These are phyloP conservation scores for Cryptococcus sp. DNA, from an alignment of 1,284 basidiomycete species.

Conservation along the genomic window DNA sequence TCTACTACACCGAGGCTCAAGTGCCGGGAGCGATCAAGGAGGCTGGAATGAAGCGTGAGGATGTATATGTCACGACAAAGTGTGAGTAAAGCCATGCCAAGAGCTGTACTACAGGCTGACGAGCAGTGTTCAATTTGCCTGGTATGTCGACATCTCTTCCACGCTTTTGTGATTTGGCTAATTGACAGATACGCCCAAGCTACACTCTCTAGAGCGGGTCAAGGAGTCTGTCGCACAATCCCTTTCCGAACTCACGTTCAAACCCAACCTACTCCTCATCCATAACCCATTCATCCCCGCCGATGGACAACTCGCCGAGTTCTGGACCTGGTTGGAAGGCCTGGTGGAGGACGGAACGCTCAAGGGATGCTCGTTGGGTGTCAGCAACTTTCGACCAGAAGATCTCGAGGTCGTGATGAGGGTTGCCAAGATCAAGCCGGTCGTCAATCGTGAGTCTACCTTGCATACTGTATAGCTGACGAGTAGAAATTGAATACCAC, in stretches of 20 bases:
- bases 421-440: constrained; percentile 57
- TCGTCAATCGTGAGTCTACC: constrained; percentile 63
- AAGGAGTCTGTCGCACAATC: constrained; percentile 10
- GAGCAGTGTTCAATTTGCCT: neutral
- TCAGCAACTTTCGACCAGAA: constrained; percentile 37
- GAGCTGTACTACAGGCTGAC: no score
- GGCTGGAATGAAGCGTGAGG: constrained; percentile 44
- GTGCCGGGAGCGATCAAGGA: constrained; percentile 45
- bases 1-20: constrained; percentile 40
- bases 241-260: constrained; percentile 12
- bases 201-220: no score
- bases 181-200: no score
- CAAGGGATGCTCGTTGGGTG: constrained; percentile 49
- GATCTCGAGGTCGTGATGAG: constrained; percentile 31
- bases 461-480: neutral
- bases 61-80: constrained; percentile 23
- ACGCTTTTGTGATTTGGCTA: no score
- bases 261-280: constrained; percentile 27
- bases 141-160: no score
- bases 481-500: constrained; percentile 62
- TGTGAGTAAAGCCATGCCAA: constrained; percentile 3
- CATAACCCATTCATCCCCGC: constrained; percentile 27
- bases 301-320: constrained; percentile 15
- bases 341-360: constrained; percentile 52
- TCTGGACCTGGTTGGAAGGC: constrained; percentile 27